phyloP scores from a whole-genome alignment of 768 basidiomycete species.

The Zangia roseola region DNA sequence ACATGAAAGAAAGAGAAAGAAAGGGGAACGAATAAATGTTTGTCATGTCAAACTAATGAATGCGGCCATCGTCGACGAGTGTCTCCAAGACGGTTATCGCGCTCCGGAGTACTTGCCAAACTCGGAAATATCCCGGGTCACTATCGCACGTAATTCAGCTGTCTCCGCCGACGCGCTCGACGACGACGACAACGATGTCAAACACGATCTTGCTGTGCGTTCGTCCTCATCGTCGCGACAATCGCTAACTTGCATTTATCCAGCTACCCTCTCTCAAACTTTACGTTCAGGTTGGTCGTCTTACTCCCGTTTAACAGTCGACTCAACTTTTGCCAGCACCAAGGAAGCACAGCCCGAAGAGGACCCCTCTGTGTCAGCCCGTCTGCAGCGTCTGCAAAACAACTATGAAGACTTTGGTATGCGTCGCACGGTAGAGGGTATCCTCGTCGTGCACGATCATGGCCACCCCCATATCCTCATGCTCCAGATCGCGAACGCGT shows the following conservation, averaged over 20 bases:
- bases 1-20: slow-evolving; percentile 11
- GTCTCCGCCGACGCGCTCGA: slow-evolving; percentile 13
- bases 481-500: slow-evolving; percentile 97
- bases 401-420: slow-evolving; percentile 98
- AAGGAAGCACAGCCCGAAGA: slow-evolving; percentile 98
- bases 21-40: neutral
- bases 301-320: neutral
- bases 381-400: slow-evolving; percentile 89
- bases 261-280: slow-evolving; percentile 86
- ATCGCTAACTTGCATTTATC: too few relatives aligned
- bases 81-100: neutral
- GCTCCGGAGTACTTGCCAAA: neutral
- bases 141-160: neutral
- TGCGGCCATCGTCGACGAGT: slow-evolving; percentile 1
- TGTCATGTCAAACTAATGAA: neutral
- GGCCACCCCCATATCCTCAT: slow-evolving; percentile 97
- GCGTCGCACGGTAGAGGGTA: slow-evolving; percentile 88
- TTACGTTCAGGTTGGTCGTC: slow-evolving; percentile 74
- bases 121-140: slow-evolving; percentile 4
- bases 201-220: slow-evolving; percentile 53
- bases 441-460: slow-evolving; percentile 85
- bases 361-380: slow-evolving; percentile 93
- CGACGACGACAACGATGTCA: slow-evolving; percentile 39
- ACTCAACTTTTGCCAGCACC: slow-evolving; percentile 52
- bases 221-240: neutral